Conservation (phyloP, 208 protist genomes). For the Trypanosoma avium region DNA sequence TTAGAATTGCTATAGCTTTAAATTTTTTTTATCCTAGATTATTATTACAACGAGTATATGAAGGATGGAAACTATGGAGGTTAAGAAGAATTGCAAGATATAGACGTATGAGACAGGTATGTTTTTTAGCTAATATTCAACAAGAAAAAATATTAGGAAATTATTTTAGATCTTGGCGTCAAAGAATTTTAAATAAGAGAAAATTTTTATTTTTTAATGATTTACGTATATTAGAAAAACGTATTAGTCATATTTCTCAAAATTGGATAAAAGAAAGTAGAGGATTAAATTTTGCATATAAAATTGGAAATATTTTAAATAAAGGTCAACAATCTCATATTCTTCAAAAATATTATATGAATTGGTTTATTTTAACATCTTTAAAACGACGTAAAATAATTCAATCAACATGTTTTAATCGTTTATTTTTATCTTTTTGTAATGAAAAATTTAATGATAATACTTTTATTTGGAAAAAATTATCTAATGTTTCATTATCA, state of each 20-base stretch:
- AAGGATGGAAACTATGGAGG: conserved; percentile 9
- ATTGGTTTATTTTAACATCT: conserved; percentile 7
- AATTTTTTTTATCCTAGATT: not conserved
- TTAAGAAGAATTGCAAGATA: not conserved
- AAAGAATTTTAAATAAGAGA: not conserved
- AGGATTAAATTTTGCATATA: not conserved
- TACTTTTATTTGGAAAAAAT: conserved; percentile 19
- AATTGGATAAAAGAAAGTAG: not conserved
- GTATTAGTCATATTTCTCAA: not conserved
- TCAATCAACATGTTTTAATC: conserved; percentile 39
- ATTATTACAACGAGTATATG: not conserved
- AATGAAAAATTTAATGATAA: conserved; percentile 23
- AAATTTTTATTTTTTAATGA: not conserved
- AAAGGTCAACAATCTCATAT: not conserved
- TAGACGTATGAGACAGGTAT: conserved; percentile 8
- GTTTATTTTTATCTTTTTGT: conserved; percentile 51
- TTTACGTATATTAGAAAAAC: not conserved
- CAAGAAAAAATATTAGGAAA: not conserved
- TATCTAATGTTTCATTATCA: conserved; percentile 3
- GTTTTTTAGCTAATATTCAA: conserved; percentile 9
- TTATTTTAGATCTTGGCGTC: conserved; percentile 18
- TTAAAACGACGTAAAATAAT: not conserved
- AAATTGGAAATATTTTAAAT: not conserved
- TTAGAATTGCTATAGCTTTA: not conserved
- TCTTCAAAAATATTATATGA: conserved; percentile 15